Conservation (phyloP, 495 filamentous ascomycete species). For the Tetracladium marchalianum region DNA sequence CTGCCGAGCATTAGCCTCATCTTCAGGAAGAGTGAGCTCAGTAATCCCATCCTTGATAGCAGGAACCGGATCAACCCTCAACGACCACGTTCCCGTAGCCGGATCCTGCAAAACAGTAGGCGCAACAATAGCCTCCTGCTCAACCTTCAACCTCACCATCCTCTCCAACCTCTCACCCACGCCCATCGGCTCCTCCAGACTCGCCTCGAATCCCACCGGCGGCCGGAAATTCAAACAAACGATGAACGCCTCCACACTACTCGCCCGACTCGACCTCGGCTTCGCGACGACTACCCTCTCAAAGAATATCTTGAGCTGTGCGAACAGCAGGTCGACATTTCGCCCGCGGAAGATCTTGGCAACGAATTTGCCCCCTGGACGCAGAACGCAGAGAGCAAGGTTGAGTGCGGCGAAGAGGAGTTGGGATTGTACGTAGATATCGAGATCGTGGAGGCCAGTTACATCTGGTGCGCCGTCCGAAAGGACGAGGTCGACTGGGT, state of each 20-base stretch:
- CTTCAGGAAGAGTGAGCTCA: constrained; percentile 45
- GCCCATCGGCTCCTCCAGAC: constrained; percentile 56
- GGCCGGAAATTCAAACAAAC: constrained; percentile 82
- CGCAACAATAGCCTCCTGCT: constrained; percentile 29
- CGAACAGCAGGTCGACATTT: constrained; percentile 86
- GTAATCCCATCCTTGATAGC: constrained; percentile 46
- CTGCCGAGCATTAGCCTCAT: constrained; percentile 17
- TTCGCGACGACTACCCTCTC: constrained; percentile 83
- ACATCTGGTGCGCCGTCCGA: constrained; percentile 95
- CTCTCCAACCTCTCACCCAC: constrained; percentile 40
- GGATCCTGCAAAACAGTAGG: constrained; percentile 28
- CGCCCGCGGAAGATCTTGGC: constrained; percentile 95
- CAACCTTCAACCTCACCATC: constrained; percentile 27
- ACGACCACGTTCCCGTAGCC: constrained; percentile 32
- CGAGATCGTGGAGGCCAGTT: constrained; percentile 90
- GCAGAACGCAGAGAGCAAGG: constrained; percentile 80
- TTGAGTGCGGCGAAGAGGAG: constrained; percentile 90
- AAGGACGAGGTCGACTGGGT: constrained; percentile 83
- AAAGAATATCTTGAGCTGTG: constrained; percentile 86
- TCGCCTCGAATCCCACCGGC: constrained; percentile 51
- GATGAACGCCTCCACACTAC: constrained; percentile 92
- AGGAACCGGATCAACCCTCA: constrained; percentile 2
- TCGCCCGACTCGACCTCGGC: constrained; percentile 82
- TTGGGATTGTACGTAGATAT: constrained; percentile 96
- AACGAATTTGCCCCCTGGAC: constrained; percentile 89